Conservation (phyloP, 805 yeast species). For the Starmerella tilneyi region DNA sequence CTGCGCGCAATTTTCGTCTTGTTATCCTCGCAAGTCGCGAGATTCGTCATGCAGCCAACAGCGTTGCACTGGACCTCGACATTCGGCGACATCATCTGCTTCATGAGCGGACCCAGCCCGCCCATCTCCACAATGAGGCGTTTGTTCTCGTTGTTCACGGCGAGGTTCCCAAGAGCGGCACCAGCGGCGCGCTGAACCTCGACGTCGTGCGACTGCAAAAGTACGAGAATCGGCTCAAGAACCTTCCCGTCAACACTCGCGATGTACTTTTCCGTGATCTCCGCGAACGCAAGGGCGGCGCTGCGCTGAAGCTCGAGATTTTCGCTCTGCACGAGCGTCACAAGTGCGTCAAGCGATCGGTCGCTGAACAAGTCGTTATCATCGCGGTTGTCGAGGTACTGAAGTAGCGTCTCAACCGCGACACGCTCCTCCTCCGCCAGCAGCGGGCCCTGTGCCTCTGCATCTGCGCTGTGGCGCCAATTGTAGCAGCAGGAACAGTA, state of each 20-base stretch:
- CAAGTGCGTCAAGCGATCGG: slow-evolving; percentile 73
- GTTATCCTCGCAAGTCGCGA: slow-evolving; percentile 96
- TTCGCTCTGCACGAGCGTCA: slow-evolving; percentile 88
- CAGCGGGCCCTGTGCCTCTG: slow-evolving; percentile 66
- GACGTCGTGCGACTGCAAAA: slow-evolving; percentile 75
- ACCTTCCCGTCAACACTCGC: slow-evolving; percentile 84
- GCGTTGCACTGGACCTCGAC: slow-evolving; percentile 99
- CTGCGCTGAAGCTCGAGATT: slow-evolving; percentile 90
- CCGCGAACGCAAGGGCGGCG: slow-evolving; percentile 97
- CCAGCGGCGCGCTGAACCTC: slow-evolving; percentile 98
- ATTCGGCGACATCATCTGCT: slow-evolving; percentile 94
- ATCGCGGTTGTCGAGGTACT: slow-evolving; percentile 76
- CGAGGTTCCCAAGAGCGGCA: slow-evolving; percentile 96
- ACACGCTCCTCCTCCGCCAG: slow-evolving; percentile 94
- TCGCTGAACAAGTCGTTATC: slow-evolving; percentile 83
- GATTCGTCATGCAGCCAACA: slow-evolving; percentile 94
- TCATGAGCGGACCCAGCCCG: slow-evolving; percentile 87
- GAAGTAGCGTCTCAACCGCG: slow-evolving; percentile 82
- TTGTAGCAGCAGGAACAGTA: slow-evolving; percentile 21
- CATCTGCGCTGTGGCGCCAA: slow-evolving; percentile 44
- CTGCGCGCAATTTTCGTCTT: slow-evolving; percentile 91
- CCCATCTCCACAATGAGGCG: slow-evolving; percentile 94
- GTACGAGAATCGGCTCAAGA: slow-evolving; percentile 80
- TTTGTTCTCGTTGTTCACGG: slow-evolving; percentile 92
- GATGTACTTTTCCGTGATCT: slow-evolving; percentile 84